These are phyloP conservation scores for Amanita subjunquillea DNA, from an alignment of 768 basidiomycete genomes.

Conservation along the genomic window DNA sequence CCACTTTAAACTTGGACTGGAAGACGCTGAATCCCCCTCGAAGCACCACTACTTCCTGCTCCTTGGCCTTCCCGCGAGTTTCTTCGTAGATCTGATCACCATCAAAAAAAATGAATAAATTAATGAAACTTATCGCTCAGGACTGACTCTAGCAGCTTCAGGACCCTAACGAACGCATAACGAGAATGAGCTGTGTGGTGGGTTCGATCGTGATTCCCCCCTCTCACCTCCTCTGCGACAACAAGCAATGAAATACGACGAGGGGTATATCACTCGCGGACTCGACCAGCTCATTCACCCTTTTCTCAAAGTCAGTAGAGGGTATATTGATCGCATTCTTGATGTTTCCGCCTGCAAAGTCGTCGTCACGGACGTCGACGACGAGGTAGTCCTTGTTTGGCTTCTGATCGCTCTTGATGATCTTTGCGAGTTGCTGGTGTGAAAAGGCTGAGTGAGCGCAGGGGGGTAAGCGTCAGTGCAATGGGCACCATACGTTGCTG, in stretches of 20 bases:
- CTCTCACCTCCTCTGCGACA: constrained; percentile 67
- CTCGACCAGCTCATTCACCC: constrained; percentile 48
- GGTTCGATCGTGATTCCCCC: no score
- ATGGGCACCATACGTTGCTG: constrained; percentile 21
- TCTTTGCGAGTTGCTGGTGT: constrained; percentile 53
- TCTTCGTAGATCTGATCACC: constrained; percentile 53
- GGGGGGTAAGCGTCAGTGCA: not conserved
- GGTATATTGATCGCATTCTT: constrained; percentile 53
- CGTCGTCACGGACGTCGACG: constrained; percentile 81
- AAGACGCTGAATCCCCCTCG: constrained; percentile 66
- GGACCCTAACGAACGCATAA: constrained; percentile 38
- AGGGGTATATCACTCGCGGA: constrained; percentile 50
- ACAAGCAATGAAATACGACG: constrained; percentile 70
- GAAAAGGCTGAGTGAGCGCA: not conserved
- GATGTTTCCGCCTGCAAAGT: constrained; percentile 74
- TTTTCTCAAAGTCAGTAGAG: constrained; percentile 44
- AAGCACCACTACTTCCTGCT: constrained; percentile 54
- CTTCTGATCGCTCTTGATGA: constrained; percentile 58
- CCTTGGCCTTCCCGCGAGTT: constrained; percentile 23
- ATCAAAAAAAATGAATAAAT: not conserved
- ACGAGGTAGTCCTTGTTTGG: constrained; percentile 61
- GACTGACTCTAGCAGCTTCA: constrained; percentile 58
- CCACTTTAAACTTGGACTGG: constrained; percentile 58
- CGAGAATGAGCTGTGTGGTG: no score
- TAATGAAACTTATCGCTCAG: no score